Percentiles rank a stretch among this genome's conserved stretches.
These are phyloP conservation scores for Xylaria palmicola DNA, from an alignment of 495 filamentous ascomycete species.

Conservation along the genomic window DNA sequence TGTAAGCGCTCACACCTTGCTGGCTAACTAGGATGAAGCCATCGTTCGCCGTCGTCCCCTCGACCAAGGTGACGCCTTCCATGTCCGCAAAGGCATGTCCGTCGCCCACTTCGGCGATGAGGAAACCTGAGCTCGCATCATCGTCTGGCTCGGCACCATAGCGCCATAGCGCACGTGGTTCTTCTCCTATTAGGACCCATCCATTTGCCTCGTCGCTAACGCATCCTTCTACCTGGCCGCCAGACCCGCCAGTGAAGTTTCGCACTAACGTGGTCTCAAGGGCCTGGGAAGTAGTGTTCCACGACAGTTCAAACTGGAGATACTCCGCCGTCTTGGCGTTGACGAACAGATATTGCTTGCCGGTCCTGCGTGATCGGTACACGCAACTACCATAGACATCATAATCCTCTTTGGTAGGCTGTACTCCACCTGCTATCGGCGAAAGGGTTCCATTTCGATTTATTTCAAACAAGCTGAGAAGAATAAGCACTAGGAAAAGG, in stretches of 20 bases:
- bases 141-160: constrained; percentile 35
- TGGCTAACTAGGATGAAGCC: constrained; percentile 38
- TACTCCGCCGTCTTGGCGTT: constrained; percentile 38
- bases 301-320: constrained; percentile 34
- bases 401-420: constrained; percentile 29
- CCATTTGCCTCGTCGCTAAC: constrained; percentile 37
- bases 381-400: constrained; percentile 28
- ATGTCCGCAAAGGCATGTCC: constrained; percentile 34
- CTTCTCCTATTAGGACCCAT: constrained; percentile 37
- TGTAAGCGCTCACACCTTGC: constrained; percentile 38
- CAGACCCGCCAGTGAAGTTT: constrained; percentile 33
- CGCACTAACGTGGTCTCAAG: constrained; percentile 36
- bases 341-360: constrained; percentile 37
- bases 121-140: constrained; percentile 21
- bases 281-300: constrained; percentile 17
- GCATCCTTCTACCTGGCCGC: constrained; percentile 39
- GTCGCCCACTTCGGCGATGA: constrained; percentile 31
- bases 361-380: constrained; percentile 26
- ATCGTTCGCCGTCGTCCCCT: constrained; percentile 29
- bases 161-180: constrained; percentile 35
- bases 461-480: constrained; percentile 33
- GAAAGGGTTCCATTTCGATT: constrained; percentile 27
- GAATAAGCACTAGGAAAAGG: constrained; percentile 1
- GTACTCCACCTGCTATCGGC: constrained; percentile 28
- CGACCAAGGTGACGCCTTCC: constrained; percentile 37